Conservation (phyloP, 1,284 basidiomycete genomes). For the Neolentinus lepideus region DNA sequence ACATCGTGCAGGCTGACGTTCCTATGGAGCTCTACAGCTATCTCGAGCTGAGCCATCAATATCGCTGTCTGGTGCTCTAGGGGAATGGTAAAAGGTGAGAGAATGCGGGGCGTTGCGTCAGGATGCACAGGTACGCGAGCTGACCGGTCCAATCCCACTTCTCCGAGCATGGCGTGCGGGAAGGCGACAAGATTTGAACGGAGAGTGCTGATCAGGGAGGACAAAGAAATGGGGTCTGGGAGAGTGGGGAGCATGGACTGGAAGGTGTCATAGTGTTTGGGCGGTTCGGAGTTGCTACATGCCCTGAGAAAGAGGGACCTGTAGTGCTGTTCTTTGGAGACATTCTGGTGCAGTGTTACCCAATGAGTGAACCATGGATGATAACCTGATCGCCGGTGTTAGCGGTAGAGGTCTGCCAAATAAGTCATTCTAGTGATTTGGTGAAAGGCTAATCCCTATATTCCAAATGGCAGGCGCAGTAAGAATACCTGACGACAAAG, state of each 20-base stretch:
- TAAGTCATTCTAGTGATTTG: neutral
- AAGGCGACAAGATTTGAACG: constrained; percentile 47
- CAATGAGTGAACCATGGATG: constrained; percentile 82
- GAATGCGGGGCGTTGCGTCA: constrained; percentile 32
- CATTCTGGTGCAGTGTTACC: constrained; percentile 40
- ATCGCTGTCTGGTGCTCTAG: constrained; percentile 66
- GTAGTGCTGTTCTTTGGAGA: constrained; percentile 63
- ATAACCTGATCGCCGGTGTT: constrained; percentile 41
- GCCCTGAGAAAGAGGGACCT: constrained; percentile 42
- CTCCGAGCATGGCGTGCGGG: constrained; percentile 71
- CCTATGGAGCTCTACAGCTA: constrained; percentile 66
- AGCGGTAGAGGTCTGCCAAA: neutral
- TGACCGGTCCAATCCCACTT: constrained; percentile 74
- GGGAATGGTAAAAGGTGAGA: constrained; percentile 67
- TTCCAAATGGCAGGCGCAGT: no score
- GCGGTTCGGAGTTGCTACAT: constrained; percentile 13
- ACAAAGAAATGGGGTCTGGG: constrained; percentile 55
- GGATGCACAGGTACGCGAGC: constrained; percentile 58
- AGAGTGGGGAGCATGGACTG: constrained; percentile 44
- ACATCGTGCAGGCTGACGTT: constrained; percentile 80
- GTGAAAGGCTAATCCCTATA: constrained; percentile 1
- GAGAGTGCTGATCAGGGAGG: constrained; percentile 43
- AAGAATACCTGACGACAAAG: no score
- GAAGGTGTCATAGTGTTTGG: constrained; percentile 34
- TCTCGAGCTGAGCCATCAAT: constrained; percentile 66